These are phyloP conservation scores for Penicillium verrucosum DNA, from an alignment of 2,329 filamentous ascomycete genomes.

Conservation along the genomic window DNA sequence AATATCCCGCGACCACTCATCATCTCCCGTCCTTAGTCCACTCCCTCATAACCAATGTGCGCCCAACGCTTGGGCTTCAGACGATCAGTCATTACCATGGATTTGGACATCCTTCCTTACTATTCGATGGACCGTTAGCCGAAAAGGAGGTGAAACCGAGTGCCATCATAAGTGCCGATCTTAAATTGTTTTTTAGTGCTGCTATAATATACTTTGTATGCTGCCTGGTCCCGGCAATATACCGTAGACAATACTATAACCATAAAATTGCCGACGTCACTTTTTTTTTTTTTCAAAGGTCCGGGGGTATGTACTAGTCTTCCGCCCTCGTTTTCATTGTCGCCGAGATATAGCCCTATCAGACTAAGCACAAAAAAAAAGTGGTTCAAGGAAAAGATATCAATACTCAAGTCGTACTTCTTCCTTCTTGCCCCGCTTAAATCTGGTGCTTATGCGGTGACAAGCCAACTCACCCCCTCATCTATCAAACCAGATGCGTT, in stretches of 20 bases:
- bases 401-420: background rate
- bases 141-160: conserved; percentile 25
- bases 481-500: conserved; percentile 25
- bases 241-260: background rate
- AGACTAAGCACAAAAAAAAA: background rate
- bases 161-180: conserved; percentile 25
- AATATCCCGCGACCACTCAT: conserved; percentile 11
- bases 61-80: conserved; percentile 21
- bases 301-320: conserved; percentile 12
- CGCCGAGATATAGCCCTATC: background rate
- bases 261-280: conserved; percentile 20
- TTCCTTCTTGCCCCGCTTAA: background rate
- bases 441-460: conserved; percentile 1
- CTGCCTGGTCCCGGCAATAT: background rate
- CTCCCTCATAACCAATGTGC: conserved; percentile 12
- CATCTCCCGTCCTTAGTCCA: background rate
- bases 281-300: background rate
- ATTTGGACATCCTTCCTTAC: conserved; percentile 16
- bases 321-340: background rate
- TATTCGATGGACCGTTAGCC: conserved; percentile 24
- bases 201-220: too few species aligned
- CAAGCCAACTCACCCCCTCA: conserved; percentile 4
- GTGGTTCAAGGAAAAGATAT: background rate
- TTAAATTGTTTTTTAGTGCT: background rate
- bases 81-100: conserved; percentile 29